Conservation (phyloP, 139 green algal species). For the Picochlorum sp. region DNA sequence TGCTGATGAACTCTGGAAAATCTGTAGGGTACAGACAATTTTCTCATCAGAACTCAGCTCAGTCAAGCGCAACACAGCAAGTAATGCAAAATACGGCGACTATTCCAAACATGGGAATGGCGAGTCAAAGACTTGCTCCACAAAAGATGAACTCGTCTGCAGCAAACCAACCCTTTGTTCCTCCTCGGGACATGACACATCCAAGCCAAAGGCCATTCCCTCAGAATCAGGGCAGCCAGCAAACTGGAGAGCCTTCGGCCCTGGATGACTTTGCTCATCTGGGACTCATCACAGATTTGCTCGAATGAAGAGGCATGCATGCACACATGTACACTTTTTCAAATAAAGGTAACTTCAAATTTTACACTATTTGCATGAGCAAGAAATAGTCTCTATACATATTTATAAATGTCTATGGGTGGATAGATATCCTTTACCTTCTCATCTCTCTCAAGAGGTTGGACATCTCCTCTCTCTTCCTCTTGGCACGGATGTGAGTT, state of each 20-base stretch:
- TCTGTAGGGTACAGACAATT: neutral
- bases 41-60: neutral
- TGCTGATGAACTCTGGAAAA: too few species aligned
- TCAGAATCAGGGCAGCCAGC: neutral
- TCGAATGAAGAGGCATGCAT: slow-evolving; percentile 32
- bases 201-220: too few species aligned
- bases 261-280: slow-evolving; percentile 81
- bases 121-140: too few species aligned
- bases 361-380: slow-evolving; percentile 5
- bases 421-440: slow-evolving; percentile 40
- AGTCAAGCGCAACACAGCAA: too few species aligned
- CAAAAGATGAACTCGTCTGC: too few species aligned
- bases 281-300: slow-evolving; percentile 67
- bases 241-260: slow-evolving; percentile 41
- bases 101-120: too few species aligned
- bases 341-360: slow-evolving; percentile 9
- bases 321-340: neutral
- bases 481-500: slow-evolving; percentile 91
- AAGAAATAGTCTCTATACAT: neutral
- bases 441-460: slow-evolving; percentile 69
- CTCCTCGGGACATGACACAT: too few species aligned
- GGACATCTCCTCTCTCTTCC: slow-evolving; percentile 89
- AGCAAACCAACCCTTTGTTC: too few species aligned
- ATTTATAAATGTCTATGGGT: neutral
- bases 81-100: too few species aligned